Evolutionary conservation across 441 rosid species (phyloP).

Genomic region (Arabidopsis lyrata): DNA sequence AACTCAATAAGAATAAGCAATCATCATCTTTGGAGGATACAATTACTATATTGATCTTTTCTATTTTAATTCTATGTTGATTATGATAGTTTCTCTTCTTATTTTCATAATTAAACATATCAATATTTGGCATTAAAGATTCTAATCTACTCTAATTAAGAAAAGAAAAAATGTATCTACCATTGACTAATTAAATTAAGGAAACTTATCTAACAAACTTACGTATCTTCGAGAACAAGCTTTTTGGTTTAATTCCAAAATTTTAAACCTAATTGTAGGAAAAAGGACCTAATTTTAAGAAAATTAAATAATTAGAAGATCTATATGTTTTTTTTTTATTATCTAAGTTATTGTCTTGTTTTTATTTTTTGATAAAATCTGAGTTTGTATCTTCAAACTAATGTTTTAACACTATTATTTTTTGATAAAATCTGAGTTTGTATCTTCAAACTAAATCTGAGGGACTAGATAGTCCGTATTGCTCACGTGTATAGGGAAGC

Average conservation of each 20-base stretch:
- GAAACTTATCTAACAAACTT: too few relatives aligned
- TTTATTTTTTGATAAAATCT: too few relatives aligned
- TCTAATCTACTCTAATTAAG: not conserved
- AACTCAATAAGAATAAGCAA: slow-evolving; percentile 24
- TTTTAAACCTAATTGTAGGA: not conserved
- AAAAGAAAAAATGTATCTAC: not conserved
- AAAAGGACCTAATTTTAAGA: not conserved
- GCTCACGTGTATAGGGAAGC: too few relatives aligned
- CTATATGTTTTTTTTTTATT: not conserved
- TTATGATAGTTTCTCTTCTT: not conserved
- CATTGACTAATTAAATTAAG: too few relatives aligned
- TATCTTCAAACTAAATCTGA: too few relatives aligned
- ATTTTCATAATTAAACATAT: not conserved
- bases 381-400: not conserved
- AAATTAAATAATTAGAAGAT: not conserved
- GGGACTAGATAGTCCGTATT: too few relatives aligned
- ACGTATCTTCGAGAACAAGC: not conserved
- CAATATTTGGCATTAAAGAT: not conserved
- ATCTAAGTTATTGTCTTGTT: not conserved
- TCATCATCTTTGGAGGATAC: not conserved
- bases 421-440: too few relatives aligned
- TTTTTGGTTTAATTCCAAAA: not conserved
- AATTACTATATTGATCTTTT: not conserved
- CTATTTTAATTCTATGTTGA: not conserved
- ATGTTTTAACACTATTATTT: too few relatives aligned